Evolutionary conservation across 768 basidiomycete genomes (phyloP).

Genomic region (Russula earlei): DNA sequence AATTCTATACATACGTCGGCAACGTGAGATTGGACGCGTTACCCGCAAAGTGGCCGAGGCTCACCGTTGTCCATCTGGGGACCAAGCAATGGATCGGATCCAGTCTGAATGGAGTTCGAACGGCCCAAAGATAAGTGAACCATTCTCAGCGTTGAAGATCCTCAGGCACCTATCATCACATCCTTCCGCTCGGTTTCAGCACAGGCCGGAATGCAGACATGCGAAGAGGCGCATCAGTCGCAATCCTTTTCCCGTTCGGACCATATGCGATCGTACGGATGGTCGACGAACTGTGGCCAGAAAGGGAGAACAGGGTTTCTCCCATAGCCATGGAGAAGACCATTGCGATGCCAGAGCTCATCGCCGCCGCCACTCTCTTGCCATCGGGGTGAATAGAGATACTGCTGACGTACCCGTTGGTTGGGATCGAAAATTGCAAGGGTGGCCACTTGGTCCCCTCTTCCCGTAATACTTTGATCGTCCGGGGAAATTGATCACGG

Average conservation of each 20-base stretch:
- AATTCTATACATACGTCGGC: background rate
- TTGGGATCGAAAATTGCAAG: conserved; percentile 16
- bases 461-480: background rate
- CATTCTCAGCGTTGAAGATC: conserved; percentile 23
- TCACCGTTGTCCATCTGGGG: conserved; percentile 21
- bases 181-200: background rate
- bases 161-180: conserved; percentile 19
- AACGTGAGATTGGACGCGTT: background rate
- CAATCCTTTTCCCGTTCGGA: conserved; percentile 11
- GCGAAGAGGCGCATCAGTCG: conserved; percentile 1
- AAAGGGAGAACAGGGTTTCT: background rate
- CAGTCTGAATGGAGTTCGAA: conserved; percentile 18
- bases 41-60: background rate
- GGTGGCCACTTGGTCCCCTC: conserved; percentile 16
- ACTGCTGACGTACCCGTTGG: background rate
- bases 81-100: conserved; percentile 22
- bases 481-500: conserved; percentile 7
- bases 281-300: background rate
- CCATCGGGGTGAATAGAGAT: conserved; percentile 22
- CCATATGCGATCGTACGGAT: conserved; percentile 3
- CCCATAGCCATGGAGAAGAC: conserved; percentile 1
- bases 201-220: background rate
- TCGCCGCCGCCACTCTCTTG: conserved; percentile 6
- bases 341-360: background rate
- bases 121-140: conserved; percentile 11